Evolutionary conservation across 345 rosid genomes (phyloP), one percentile per base, ranked within the genome.

Genomic region (Microcos paniculata): DNA sequence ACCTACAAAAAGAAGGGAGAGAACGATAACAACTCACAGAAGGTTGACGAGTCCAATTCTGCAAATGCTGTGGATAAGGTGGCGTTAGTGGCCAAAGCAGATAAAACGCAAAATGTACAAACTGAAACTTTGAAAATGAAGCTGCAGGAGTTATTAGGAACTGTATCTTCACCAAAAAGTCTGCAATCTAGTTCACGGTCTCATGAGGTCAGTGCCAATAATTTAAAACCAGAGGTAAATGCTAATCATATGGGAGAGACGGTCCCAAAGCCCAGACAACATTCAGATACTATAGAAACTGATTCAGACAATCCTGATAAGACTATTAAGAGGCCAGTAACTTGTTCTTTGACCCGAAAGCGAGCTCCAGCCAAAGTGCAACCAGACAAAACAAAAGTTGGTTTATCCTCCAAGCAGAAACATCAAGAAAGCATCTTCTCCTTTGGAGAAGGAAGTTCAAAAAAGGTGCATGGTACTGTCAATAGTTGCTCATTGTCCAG

Each of bases 281-380:
- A 70, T 79, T 89, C 98, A 71, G 99, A 93, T 80, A 81, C 92
- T 33, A 89, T 90, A 66, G 99, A 93, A 90, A 85, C 88, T 69
- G 98, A 88, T 83, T 85, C 97, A 68, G 95, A 89, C 78, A 85
- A 79, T 82, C 92, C 91, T 63, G 85, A 83, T 67, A 76, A 53
- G 76, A 72, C 78, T 53, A 72, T 78, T 64, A 80, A 70, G 79
- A 91, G 90, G 77, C 94, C 94, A 52, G 84, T 86, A 76, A 92
- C 95, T 55, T 77, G 87, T 76, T 82, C 97, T 75, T 80, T 85
- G 80, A 52, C 76, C 80, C 83, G 75, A 75, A 88, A 82, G 81
- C 84, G 70, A 80, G 82, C 85, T 78, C 78, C 86, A 13, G 66
- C 76, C 53, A 86, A 79, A 78, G 52, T 51, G 51, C 75, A 38